Evolutionary conservation across 2,329 filamentous ascomycete genomes (phyloP).

Genomic region (Podosphaera fusca): DNA sequence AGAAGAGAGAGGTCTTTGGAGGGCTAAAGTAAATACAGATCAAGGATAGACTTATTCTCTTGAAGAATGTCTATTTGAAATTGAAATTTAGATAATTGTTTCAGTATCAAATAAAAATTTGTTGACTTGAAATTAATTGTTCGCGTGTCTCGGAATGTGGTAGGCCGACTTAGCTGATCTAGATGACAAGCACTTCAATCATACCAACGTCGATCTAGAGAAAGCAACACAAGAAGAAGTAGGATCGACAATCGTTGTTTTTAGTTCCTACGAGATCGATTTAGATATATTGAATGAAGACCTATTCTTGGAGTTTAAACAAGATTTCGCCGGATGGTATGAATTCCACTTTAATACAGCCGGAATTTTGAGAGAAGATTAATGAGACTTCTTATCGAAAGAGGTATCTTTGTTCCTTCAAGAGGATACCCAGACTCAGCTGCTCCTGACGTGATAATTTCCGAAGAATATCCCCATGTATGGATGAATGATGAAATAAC

Average conservation of each 20-base stretch:
- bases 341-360: neutral
- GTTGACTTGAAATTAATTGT: too few species aligned
- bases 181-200: too few species aligned
- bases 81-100: neutral
- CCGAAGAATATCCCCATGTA: neutral
- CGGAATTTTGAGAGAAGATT: neutral
- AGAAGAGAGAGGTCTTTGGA: neutral
- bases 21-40: neutral
- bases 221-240: too few species aligned
- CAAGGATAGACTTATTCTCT: neutral
- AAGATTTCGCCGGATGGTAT: too few species aligned
- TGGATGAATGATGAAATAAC: neutral
- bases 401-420: neutral
- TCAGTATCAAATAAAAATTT: neutral
- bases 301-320: too few species aligned
- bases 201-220: too few species aligned
- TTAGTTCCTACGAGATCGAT: too few species aligned
- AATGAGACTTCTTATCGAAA: neutral
- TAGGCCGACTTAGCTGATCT: too few species aligned
- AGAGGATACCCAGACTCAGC: neutral
- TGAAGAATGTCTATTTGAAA: neutral
- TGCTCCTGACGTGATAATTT: neutral
- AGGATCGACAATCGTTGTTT: too few species aligned
- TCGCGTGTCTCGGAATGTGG: too few species aligned
- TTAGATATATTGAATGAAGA: too few species aligned